A percentile compares a stretch with the other conserved stretches of the same genome.
Evolutionary conservation across 805 yeast species (phyloP).

Genomic region (Maudiozyma pseudohumilis): DNA sequence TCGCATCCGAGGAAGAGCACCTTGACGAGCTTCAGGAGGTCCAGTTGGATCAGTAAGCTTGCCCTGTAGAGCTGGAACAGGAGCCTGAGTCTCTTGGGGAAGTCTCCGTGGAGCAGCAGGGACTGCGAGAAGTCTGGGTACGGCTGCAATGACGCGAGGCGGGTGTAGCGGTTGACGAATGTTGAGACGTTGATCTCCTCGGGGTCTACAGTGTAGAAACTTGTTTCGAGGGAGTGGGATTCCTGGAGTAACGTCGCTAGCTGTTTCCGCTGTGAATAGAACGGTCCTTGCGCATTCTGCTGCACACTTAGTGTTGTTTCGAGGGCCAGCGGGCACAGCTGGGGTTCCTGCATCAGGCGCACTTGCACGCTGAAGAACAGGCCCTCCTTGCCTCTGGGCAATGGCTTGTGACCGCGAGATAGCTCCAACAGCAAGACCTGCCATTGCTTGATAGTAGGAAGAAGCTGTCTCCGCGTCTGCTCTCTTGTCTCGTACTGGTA

Average conservation of each 20-base stretch:
- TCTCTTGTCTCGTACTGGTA: conserved; percentile 1
- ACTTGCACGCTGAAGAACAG: not conserved
- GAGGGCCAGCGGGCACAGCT: conserved; percentile 1
- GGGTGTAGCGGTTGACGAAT: conserved; percentile 19
- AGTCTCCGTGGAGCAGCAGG: conserved; percentile 12
- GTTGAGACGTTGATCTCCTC: conserved; percentile 21
- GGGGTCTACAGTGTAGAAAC: conserved; percentile 16
- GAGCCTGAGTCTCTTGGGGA: conserved; percentile 12
- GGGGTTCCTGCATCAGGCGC: not conserved
- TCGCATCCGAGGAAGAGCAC: conserved; percentile 18
- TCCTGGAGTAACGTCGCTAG: not conserved
- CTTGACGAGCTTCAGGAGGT: conserved; percentile 26
- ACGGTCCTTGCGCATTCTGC: not conserved
- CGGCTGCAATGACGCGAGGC: conserved; percentile 19
- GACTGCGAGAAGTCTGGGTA: conserved; percentile 12
- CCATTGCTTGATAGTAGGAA: conserved; percentile 1
- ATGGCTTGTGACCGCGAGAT: not conserved
- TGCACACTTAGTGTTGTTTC: conserved; percentile 3
- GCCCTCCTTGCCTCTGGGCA: not conserved
- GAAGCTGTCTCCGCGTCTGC: not conserved
- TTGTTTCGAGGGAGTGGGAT: conserved; percentile 5
- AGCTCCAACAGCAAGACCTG: conserved; percentile 1
- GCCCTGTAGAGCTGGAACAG: conserved; percentile 24
- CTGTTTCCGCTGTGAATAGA: not conserved
- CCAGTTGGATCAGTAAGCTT: conserved; percentile 28